Base-by-base conservation (phyloP, 164 flowering plant species). In the Nelumbo lutea region DNA sequence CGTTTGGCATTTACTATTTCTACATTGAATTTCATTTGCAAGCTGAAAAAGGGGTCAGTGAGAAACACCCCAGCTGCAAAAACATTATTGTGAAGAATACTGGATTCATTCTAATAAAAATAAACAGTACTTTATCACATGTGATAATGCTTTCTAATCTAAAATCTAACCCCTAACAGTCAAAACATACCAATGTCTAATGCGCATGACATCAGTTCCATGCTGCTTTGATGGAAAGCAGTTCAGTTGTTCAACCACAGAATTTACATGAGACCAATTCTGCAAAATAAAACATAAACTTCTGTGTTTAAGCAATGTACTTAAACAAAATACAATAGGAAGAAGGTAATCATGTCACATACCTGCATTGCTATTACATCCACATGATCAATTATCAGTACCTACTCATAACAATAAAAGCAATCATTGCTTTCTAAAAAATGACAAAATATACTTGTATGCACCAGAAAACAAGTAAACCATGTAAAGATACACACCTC, bases 341-440 rank as follows among this genome's bases (percentile, higher is more conserved):
- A 77, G 13, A 52, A 44, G 50, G 40, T 8, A 40, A 61, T 50
- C 60, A 53, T 45, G 46, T 42, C 9, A 11, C 61, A 43, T 75
- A 91, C 97, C 96, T 95, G 98, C 97, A 92, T 90, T 62, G 87
- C 73, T 72, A 95, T 86, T 46, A 95, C 87, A 79, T 95, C 97
- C 66, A 97, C 96, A 82, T 95, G 93, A 82, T 95, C 98, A 68
- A 92, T 76, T 47, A 95, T 72, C 58, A 95, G 78, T 69, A 95
- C 84, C 98, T 94, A 85, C 60, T 52, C 64, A 73, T 8, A 66
- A 8, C 42, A 78, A 63, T 6, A 48, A 67, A 64, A 62, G 27
- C 46, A 10, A 11, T 60, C 42, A 72, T 50, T 5, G 9, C 8
- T 5, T 43, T 13, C 46, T 53, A 42, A 56, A 61, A 65, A 42